Evolutionary conservation across 2,329 filamentous ascomycete species (phyloP), one percentile per base, ranked within the genome.

Genomic region (Magnaporthales sp.): DNA sequence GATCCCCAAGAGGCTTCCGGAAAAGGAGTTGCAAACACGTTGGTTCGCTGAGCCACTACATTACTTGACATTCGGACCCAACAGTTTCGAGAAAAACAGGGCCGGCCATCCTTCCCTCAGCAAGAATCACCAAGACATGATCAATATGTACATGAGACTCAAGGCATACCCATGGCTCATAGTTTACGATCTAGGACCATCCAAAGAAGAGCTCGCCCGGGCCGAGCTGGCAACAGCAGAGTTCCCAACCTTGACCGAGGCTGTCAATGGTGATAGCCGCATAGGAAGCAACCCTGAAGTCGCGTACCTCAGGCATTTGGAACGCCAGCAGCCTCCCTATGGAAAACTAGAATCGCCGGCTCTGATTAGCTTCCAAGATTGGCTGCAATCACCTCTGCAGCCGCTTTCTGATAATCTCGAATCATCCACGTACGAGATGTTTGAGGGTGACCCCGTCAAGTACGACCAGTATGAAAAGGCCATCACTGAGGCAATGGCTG

Each of bases 361-460:
- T 1, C 74, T 88, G 67, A 82, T 80, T 4, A 85, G 80, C 71
- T 85, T 88, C 86, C 96, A 99, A 74, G 95, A 99, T 76, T 99
- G 95, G 83, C 83, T 99, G 11, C 95, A 99, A 76, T 93, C 93
- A 1, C 95, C 95, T 2, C 82, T 99, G 56, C 96, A 99, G 76
- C 95, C 95, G 0, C 83, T 99, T 15, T 94, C 94, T 0, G 95
- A 99, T 77, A 99, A 99, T 72, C 84, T 99, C 15, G 96, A 99
- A 76, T 97, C 93, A 62, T 91, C 96, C 58, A 99, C 95, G 0
- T 99, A 99, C 76, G 95, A 99, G 75, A 94, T 98, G 2, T 99
- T 99, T 73, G 95, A 99, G 76, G 96, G 96, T 71, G 96, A 99
- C 70, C 95, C 95, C 0, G 91, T 99, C 78, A 99, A 99, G 78